Percentiles rank a stretch among this genome's conserved stretches.
These are phyloP conservation scores for Leishmania tarentolae DNA, from an alignment of 208 protist genomes.

Conservation along the genomic window DNA sequence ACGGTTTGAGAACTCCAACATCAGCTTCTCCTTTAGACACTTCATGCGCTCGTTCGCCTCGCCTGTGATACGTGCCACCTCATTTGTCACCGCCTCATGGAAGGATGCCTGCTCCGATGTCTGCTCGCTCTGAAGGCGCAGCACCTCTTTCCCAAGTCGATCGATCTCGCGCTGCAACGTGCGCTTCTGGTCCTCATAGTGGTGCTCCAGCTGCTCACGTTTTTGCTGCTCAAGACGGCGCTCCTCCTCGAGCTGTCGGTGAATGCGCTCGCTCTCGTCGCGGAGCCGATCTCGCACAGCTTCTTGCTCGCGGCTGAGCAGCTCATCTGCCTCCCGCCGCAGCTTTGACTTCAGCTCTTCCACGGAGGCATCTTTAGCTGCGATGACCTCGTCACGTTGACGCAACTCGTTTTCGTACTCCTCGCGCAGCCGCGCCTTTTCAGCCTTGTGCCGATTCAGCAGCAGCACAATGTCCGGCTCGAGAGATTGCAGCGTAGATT, in stretches of 20 bases:
- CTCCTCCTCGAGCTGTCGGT: slow-evolving; percentile 72
- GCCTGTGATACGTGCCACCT: slow-evolving; percentile 66
- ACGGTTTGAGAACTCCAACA: slow-evolving; percentile 58
- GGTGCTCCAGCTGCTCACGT: slow-evolving; percentile 66
- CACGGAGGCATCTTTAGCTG: slow-evolving; percentile 72
- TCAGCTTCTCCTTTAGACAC: slow-evolving; percentile 67
- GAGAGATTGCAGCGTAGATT: slow-evolving; percentile 88
- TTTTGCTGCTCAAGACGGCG: slow-evolving; percentile 42
- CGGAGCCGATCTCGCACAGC: slow-evolving; percentile 48
- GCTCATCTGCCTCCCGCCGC: slow-evolving; percentile 60
- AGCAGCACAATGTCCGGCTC: slow-evolving; percentile 93
- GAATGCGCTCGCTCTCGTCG: slow-evolving; percentile 61
- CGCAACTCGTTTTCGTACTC: slow-evolving; percentile 88
- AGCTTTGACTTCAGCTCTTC: slow-evolving; percentile 68
- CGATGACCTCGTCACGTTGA: slow-evolving; percentile 79
- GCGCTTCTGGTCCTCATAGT: slow-evolving; percentile 65
- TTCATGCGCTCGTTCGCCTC: slow-evolving; percentile 63
- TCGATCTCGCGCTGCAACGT: slow-evolving; percentile 71
- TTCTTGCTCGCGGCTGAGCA: slow-evolving; percentile 63
- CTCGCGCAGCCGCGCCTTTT: slow-evolving; percentile 88
- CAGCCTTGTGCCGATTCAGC: slow-evolving; percentile 91
- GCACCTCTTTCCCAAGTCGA: slow-evolving; percentile 63
- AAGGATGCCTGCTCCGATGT: slow-evolving; percentile 68
- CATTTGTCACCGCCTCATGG: slow-evolving; percentile 68
- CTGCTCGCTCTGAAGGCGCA: slow-evolving; percentile 49